Evolutionary conservation across 2,329 filamentous ascomycete species (phyloP).

Genomic region (Monosporascus cannonballus): DNA sequence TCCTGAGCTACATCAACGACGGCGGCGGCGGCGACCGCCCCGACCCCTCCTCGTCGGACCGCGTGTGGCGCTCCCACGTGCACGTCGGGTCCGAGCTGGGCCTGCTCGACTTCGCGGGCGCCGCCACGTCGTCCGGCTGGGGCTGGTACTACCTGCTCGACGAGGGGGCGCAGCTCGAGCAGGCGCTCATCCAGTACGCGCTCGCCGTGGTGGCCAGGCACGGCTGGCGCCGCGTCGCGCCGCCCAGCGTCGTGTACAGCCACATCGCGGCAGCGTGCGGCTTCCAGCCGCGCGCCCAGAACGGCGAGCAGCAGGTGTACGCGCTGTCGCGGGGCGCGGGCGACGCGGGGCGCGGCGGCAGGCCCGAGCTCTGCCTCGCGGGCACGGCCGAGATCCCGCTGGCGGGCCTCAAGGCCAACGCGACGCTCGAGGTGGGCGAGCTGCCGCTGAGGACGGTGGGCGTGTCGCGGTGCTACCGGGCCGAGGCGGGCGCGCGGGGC

Average conservation of each 20-base stretch:
- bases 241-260: constrained; percentile 85
- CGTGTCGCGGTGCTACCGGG: constrained; percentile 87
- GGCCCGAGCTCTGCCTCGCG: constrained; percentile 68
- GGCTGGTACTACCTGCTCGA: constrained; percentile 97
- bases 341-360: constrained; percentile 53
- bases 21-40: constrained; percentile 49
- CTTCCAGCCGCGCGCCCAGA: constrained; percentile 85
- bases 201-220: constrained; percentile 63
- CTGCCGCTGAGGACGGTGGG: constrained; percentile 78
- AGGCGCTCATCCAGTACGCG: constrained; percentile 84
- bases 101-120: constrained; percentile 82
- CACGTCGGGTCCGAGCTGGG: constrained; percentile 81
- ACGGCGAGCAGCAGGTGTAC: constrained; percentile 92
- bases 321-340: constrained; percentile 60
- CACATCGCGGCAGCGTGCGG: constrained; percentile 89
- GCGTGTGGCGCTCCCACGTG: constrained; percentile 68
- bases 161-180: constrained; percentile 88
- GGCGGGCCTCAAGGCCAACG: constrained; percentile 79
- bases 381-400: constrained; percentile 94
- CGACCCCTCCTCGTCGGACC: constrained; percentile 31
- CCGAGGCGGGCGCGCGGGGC: constrained; percentile 86
- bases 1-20: constrained; percentile 73
- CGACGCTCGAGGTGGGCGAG: constrained; percentile 55
- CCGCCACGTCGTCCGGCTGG: constrained; percentile 82
- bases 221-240: constrained; percentile 76